Evolutionary conservation across 805 yeast genomes (phyloP), one percentile per base, ranked within the genome.

Genomic region (Metschnikowia dekortorum): DNA sequence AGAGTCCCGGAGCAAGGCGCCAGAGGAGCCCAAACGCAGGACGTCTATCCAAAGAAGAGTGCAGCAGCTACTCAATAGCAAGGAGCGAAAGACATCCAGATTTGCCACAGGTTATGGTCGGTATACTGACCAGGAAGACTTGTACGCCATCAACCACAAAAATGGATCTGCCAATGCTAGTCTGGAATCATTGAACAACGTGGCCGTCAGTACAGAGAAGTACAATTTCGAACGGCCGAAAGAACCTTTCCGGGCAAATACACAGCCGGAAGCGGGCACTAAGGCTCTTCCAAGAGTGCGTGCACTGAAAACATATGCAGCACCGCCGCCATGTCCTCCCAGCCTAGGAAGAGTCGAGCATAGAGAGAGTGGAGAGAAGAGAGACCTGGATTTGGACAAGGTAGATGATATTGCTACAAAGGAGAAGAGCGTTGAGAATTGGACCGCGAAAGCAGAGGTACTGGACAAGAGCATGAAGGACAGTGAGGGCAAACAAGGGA

Each of bases 61-160:
- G 63, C 78, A 76, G 42, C 73, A 73, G 56, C 67, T 80, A 37
- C 63, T 82, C 49, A 71, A 65, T 51, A 70, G 73, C 57, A 66
- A 63, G 53, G 65, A 66, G 46, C 68, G 61, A 36, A 55, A 60
- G n/a, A 61, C 78, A 4, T 78, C 79, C 10, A 84, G 80, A 58
- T 83, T 92, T 0, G 96, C 96, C 0, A 66, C 74, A 5, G 96
- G 96, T 0, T 89, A 90, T 65, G 96, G 96, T 7, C 81, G 81
- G 62, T 87, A 78, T 61, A 83, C 91, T 0, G 84, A 77, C 44
- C 54, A 55, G 33, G 65, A 60, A 9, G 61, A 58, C 36, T 53
- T 58, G 18, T 38, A 49, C 6, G 61, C 61, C 30, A 56, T 53
- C 40, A 62, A 61, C 45, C 72, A 63, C 42, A 69, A 49, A 14